Conservation (phyloP, 768 basidiomycete genomes). For the Rhizopogon vinicolor region DNA sequence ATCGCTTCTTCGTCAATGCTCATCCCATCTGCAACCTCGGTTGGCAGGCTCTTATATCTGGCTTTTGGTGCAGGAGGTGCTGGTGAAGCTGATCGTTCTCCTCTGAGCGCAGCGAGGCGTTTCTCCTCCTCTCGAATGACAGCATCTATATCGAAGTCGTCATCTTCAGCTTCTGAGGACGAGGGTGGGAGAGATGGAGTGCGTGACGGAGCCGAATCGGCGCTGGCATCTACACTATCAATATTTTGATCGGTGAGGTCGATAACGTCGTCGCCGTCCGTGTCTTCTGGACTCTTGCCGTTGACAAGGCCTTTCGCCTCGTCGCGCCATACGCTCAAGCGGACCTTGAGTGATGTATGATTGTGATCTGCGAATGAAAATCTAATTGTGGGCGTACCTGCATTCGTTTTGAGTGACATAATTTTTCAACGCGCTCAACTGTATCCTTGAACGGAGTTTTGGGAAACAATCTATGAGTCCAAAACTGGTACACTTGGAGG, state of each 20-base stretch:
- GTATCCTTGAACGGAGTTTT: conserved; percentile 86
- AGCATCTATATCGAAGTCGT: conserved; percentile 50
- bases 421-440: conserved; percentile 77
- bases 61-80: conserved; percentile 3
- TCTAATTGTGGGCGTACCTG: conserved; percentile 47
- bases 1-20: conserved; percentile 36
- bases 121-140: conserved; percentile 43
- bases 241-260: conserved; percentile 25
- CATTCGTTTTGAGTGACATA: conserved; percentile 85
- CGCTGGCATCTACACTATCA: conserved; percentile 21
- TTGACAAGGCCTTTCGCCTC: conserved; percentile 48
- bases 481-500: conserved; percentile 85
- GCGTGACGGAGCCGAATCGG: conserved; percentile 31
- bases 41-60: conserved; percentile 5
- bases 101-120: conserved; percentile 21
- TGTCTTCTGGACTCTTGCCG: conserved; percentile 20
- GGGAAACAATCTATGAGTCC: conserved; percentile 92
- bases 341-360: conserved; percentile 39
- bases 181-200: conserved; percentile 34
- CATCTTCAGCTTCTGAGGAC: conserved; percentile 38
- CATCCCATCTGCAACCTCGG: conserved; percentile 8
- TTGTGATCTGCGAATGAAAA: conserved; percentile 2
- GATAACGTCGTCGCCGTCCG: conserved; percentile 20
- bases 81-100: conserved; percentile 5
- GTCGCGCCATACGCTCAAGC: conserved; percentile 74